Conservation (phyloP, 1,139 yeast genomes). For the Geotrichum histeridarum region DNA sequence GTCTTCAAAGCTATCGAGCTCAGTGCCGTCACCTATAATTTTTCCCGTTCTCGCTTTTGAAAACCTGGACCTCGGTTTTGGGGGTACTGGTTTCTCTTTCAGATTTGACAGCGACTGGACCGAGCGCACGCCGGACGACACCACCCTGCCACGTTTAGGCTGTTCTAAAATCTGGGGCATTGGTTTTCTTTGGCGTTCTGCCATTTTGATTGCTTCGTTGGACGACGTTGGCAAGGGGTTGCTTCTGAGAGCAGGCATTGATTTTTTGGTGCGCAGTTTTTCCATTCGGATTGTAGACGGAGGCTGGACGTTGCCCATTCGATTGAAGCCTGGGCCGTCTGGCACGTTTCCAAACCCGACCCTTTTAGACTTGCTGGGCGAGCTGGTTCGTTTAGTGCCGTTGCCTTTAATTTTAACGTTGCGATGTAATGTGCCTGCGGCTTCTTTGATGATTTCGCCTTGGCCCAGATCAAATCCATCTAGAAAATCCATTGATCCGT, state of each 20-base stretch:
- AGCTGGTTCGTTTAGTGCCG: not conserved
- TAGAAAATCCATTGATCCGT: constrained; percentile 25
- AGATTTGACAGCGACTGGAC: constrained; percentile 12
- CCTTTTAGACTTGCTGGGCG: constrained; percentile 1
- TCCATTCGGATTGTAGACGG: constrained; percentile 10
- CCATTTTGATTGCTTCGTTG: constrained; percentile 13
- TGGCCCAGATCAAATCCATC: constrained; percentile 29
- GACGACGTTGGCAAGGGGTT: constrained; percentile 14
- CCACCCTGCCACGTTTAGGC: constrained; percentile 6
- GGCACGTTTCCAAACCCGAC: constrained; percentile 4
- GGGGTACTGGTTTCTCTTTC: constrained; percentile 10
- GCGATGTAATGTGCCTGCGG: constrained; percentile 22
- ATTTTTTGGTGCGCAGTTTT: constrained; percentile 14
- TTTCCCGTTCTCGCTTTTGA: constrained; percentile 23
- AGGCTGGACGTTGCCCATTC: not conserved
- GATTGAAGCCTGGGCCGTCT: not conserved
- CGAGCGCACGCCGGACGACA: constrained; percentile 4
- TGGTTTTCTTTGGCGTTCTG: not conserved
- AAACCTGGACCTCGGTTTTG: constrained; percentile 18
- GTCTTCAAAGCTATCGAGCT: constrained; percentile 34
- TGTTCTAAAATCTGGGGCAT: not conserved
- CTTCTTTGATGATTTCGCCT: constrained; percentile 18
- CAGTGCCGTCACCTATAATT: constrained; percentile 36
- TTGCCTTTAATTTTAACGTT: constrained; percentile 25
- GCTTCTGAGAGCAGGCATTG: constrained; percentile 12